phyloP scores from a whole-genome alignment of 805 yeast species.

The Starmera quercuum region DNA sequence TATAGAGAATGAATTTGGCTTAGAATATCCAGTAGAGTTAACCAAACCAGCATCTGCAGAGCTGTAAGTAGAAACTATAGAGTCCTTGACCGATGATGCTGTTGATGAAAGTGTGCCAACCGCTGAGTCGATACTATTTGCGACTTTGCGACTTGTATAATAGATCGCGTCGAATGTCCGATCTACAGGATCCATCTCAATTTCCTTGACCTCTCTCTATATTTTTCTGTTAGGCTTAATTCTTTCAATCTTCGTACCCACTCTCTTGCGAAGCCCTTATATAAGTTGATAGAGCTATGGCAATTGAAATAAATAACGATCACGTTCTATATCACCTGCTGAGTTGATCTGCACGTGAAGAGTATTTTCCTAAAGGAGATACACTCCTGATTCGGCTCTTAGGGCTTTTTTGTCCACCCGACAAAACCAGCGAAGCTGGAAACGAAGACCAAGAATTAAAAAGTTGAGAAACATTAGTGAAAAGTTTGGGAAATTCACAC shows the following conservation, averaged over 20 bases:
- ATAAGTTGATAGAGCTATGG: neutral
- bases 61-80: too few species aligned
- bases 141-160: constrained; percentile 3
- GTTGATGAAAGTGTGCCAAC: too few species aligned
- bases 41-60: too few species aligned
- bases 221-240: neutral
- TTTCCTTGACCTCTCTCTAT: neutral
- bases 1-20: too few species aligned
- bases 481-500: neutral
- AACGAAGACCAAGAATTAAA: neutral
- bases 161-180: constrained; percentile 12
- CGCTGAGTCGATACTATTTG: neutral
- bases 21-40: too few species aligned
- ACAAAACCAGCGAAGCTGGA: too few species aligned
- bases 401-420: neutral
- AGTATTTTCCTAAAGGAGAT: neutral
- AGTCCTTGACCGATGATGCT: too few species aligned
- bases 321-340: neutral
- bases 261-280: neutral
- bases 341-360: neutral
- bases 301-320: neutral
- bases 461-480: neutral
- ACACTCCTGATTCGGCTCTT: neutral
- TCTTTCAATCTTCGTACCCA: neutral
- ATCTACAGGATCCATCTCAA: constrained; percentile 13